A percentile compares a stretch with the other conserved stretches of the same genome.
Conservation (phyloP, 306 rosid species). For the Casuarina equisetifolia region DNA sequence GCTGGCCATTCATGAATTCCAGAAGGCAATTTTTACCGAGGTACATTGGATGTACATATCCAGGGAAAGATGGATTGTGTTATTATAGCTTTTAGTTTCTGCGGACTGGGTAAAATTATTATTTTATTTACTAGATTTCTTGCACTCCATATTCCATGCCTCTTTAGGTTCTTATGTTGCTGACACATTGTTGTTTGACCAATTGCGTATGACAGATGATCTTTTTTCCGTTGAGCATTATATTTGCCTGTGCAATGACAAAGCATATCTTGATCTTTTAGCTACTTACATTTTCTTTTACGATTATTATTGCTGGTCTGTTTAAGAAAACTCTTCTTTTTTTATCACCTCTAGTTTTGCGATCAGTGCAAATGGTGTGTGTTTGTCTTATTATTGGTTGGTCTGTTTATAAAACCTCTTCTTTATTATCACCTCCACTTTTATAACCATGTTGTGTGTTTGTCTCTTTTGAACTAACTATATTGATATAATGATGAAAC, state of each 20-base stretch:
- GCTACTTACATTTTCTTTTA: neutral
- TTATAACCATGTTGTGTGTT: too few species aligned
- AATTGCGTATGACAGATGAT: neutral
- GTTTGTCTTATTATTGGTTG: neutral
- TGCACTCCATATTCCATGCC: neutral
- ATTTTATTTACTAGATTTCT: neutral
- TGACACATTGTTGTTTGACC: neutral
- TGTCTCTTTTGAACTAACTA: neutral
- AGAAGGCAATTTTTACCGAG: neutral
- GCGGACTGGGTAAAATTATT: neutral
- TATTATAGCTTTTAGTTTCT: neutral
- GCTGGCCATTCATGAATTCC: neutral
- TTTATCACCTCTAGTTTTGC: neutral
- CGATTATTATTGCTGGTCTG: neutral
- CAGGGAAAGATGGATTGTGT: neutral
- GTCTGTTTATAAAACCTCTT: neutral
- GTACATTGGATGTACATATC: neutral
- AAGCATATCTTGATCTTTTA: neutral
- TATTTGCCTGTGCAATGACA: neutral
- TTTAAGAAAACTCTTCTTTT: neutral
- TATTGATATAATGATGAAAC: neutral
- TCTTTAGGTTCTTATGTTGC: neutral
- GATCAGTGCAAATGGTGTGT: neutral
- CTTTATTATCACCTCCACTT: neutral
- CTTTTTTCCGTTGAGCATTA: neutral